A percentile compares a stretch with the other conserved stretches of the same genome.
phyloP scores from a whole-genome alignment of 225 moss, liverwort and hornwort genomes.

The Physcomitrellopsis africana region DNA sequence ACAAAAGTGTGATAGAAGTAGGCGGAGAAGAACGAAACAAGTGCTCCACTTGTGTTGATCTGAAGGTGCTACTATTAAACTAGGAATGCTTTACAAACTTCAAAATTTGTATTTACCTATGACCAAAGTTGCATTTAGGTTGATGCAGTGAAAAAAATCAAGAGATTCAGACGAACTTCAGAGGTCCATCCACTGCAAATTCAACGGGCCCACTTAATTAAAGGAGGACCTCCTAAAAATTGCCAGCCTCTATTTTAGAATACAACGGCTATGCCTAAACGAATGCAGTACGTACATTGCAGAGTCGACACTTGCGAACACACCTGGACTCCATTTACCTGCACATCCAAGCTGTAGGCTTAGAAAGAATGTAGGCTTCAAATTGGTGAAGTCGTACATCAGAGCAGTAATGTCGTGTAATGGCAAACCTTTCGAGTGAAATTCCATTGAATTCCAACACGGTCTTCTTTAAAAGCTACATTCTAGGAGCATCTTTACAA shows the following conservation, averaged over 20 bases:
- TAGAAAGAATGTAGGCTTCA: background rate
- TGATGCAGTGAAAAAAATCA: conserved; percentile 31
- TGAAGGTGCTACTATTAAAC: conserved; percentile 17
- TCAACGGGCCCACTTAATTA: conserved; percentile 32
- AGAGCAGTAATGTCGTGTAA: no score
- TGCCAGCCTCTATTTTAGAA: conserved; percentile 38
- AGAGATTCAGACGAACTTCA: conserved; percentile 44
- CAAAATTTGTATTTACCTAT: conserved; percentile 46
- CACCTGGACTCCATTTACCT: conserved; percentile 48
- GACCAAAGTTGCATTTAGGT: conserved; percentile 33
- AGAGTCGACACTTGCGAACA: conserved; percentile 41
- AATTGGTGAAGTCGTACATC: no score
- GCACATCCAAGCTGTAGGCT: conserved; percentile 47
- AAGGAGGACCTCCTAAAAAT: conserved; percentile 36
- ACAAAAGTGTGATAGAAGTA: background rate
- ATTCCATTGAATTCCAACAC: no score
- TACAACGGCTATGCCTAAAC: conserved; percentile 44
- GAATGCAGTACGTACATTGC: conserved; percentile 42
- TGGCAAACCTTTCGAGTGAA: no score
- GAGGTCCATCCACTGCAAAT: conserved; percentile 47
- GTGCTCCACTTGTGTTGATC: conserved; percentile 19
- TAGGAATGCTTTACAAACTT: conserved; percentile 41
- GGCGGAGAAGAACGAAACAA: conserved; percentile 10
- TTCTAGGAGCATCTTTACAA: background rate
- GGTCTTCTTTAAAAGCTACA: no score